These are phyloP conservation scores for Candida chilensis DNA, from an alignment of 805 yeast species.

Conservation along the genomic window DNA sequence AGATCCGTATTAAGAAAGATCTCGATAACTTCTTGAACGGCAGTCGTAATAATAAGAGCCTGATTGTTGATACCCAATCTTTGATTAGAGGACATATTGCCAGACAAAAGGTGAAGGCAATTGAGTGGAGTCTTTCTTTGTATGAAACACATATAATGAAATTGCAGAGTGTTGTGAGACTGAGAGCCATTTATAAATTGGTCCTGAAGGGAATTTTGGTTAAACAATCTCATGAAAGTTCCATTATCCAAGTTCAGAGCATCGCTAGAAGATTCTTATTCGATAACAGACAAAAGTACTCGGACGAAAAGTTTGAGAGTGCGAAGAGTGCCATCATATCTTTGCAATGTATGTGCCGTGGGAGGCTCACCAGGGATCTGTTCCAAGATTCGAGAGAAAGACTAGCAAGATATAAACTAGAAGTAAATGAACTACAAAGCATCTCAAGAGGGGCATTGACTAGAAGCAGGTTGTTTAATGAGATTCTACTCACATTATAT, in stretches of 20 bases:
- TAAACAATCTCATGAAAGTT: background rate
- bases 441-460: conserved; percentile 35
- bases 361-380: conserved; percentile 12
- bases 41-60: conserved; percentile 4
- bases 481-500: conserved; percentile 28
- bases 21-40: conserved; percentile 8
- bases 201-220: conserved; percentile 5
- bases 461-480: conserved; percentile 31
- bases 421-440: conserved; percentile 24
- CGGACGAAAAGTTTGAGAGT: background rate
- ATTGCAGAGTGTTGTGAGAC: conserved; percentile 37
- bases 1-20: conserved; percentile 9
- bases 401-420: conserved; percentile 2
- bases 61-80: conserved; percentile 21
- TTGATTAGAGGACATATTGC: conserved; percentile 17
- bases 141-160: conserved; percentile 12
- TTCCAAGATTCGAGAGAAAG: conserved; percentile 6
- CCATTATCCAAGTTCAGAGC: background rate
- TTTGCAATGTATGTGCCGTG: conserved; percentile 26
- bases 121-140: too few species aligned
- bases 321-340: conserved; percentile 9
- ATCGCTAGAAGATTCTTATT: background rate
- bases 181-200: conserved; percentile 16
- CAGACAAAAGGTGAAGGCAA: conserved; percentile 7
- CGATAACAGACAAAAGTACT: background rate